A percentile compares a stretch with the other conserved stretches of the same genome.
Conservation (phyloP, 441 rosid genomes). For the Flueggea neowawraea region DNA sequence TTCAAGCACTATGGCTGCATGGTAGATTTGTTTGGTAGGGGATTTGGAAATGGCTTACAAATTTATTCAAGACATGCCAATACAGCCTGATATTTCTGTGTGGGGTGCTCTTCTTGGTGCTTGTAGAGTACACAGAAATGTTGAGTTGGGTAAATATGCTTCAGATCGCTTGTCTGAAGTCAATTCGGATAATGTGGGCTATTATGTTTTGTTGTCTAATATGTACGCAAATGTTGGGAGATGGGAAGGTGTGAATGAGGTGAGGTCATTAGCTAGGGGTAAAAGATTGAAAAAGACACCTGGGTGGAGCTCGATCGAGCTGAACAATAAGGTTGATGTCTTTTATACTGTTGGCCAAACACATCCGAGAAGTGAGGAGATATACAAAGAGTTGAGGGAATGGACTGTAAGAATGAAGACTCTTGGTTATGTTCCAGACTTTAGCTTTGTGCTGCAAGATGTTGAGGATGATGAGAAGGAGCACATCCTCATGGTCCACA, state of each 20-base stretch:
- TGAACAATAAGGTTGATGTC: conserved; percentile 52
- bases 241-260: conserved; percentile 60
- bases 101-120: conserved; percentile 88
- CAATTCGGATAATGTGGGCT: conserved; percentile 67
- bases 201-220: conserved; percentile 62
- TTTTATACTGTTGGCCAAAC: conserved; percentile 61
- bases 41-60: conserved; percentile 49
- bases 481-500: conserved; percentile 59
- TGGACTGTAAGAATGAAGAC: conserved; percentile 49
- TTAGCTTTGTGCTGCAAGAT: conserved; percentile 65
- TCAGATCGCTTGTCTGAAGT: conserved; percentile 56
- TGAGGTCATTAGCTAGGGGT: conserved; percentile 53
- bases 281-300: conserved; percentile 75
- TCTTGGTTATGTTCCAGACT: conserved; percentile 64
- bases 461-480: conserved; percentile 85
- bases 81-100: conserved; percentile 66
- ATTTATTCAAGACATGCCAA: conserved; percentile 53
- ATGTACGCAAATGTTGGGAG: conserved; percentile 65
- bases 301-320: conserved; percentile 76
- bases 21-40: conserved; percentile 75
- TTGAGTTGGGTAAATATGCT: conserved; percentile 53
- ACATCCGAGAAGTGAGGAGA: conserved; percentile 52
- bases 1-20: conserved; percentile 81
- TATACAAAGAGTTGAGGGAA: conserved; percentile 39
- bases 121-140: conserved; percentile 65